These are phyloP conservation scores for Saccharomyces hybrid DNA, from an alignment of 1,139 yeast genomes.

Conservation along the genomic window DNA sequence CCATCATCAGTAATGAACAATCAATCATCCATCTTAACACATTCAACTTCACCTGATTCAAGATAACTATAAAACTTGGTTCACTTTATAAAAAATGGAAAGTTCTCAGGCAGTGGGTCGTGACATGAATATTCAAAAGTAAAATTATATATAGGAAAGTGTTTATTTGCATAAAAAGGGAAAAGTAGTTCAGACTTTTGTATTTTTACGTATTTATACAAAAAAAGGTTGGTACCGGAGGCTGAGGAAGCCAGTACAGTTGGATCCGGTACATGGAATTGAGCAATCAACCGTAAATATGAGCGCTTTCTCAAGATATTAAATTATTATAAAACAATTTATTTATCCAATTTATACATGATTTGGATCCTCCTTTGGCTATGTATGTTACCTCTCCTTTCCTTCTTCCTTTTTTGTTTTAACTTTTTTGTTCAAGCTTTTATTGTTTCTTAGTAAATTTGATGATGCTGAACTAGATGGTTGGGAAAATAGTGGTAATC, in stretches of 20 bases:
- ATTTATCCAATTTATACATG: not conserved
- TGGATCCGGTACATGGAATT: not conserved
- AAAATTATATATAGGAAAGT: not conserved
- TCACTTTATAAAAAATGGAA: not conserved
- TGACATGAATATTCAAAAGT: not conserved
- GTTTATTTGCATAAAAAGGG: not conserved
- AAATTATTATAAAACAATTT: not conserved
- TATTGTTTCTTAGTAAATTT: not conserved
- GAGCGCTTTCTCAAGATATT: not conserved
- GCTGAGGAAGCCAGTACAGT: no score
- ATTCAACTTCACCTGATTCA: slow-evolving; percentile 1
- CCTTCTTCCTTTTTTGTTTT: not conserved
- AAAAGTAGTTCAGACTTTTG: not conserved
- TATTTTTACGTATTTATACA: no score
- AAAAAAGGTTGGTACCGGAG: not conserved
- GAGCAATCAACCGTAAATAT: not conserved
- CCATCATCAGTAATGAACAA: slow-evolving; percentile 1
- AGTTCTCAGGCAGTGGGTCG: not conserved
- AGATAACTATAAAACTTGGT: not conserved
- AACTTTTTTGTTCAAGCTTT: not conserved
- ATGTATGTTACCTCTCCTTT: not conserved
- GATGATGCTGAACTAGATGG: not conserved
- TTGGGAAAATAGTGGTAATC: not conserved
- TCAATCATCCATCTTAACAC: not conserved
- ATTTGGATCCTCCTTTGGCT: not conserved